Conservation (phyloP, 345 rosid genomes). For the Eucalyptus cloeziana region DNA sequence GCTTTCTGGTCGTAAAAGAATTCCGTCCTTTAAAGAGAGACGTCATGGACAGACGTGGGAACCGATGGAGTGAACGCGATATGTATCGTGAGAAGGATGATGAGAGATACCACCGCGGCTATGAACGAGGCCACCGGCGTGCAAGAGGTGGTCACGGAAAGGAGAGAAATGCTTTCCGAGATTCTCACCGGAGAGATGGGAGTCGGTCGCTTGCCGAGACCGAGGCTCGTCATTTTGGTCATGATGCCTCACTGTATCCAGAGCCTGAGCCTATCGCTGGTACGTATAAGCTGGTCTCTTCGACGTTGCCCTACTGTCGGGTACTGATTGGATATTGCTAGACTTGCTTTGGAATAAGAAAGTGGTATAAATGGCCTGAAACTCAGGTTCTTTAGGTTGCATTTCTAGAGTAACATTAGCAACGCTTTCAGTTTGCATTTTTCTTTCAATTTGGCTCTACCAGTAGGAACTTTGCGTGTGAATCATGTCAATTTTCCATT, state of each 20-base stretch:
- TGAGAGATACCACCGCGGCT: not conserved
- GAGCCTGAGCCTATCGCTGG: not conserved
- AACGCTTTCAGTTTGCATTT: not conserved
- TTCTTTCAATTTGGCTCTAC: not conserved
- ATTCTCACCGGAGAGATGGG: not conserved
- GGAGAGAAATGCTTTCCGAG: not conserved
- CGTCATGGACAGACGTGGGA: not conserved
- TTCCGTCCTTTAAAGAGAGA: not conserved
- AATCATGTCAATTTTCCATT: not conserved
- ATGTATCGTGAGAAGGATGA: not conserved
- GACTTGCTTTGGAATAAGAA: not conserved
- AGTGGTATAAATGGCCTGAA: not conserved
- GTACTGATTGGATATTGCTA: not conserved
- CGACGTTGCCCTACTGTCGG: not conserved
- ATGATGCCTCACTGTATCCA: not conserved
- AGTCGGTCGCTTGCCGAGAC: not conserved
- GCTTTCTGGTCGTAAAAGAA: not conserved
- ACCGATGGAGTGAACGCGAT: not conserved
- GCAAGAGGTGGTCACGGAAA: not conserved
- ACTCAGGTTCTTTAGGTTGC: not conserved
- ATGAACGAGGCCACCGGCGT: not conserved
- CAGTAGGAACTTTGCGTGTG: not conserved
- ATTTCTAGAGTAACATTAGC: not conserved
- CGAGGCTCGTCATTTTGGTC: not conserved
- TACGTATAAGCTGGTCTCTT: not conserved